Base-by-base conservation (phyloP, 106 monocot species). In the Agapanthus africanus region DNA sequence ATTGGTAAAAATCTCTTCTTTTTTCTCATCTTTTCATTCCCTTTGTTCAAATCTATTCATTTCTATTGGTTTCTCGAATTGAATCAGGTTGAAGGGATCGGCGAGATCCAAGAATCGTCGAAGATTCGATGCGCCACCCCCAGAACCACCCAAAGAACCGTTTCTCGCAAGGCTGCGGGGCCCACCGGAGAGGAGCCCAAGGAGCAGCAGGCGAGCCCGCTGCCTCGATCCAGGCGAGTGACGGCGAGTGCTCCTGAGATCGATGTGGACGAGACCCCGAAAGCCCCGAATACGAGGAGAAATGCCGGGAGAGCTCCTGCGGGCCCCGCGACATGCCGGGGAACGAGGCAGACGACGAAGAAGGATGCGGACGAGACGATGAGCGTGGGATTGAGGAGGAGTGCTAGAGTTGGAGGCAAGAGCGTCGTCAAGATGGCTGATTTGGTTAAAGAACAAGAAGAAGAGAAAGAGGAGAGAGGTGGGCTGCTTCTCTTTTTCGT, bases 141-240 rank as follows among this genome's bases (percentile, higher is more conserved):
- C 15, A 66, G 42, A 28, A 66, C 66, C 40, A 30, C 2, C 15
- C 13, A 37, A 27, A 41, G 38, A 44, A 41, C 42, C 3, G 14
- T 41, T 8, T 25, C 42, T 28, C 42, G 4, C 6, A 42, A 28
- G 42, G 40, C 4, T 1, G n/a, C 2, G 11, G 35, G 5, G 3
- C 7, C 5, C 11, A 14, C 2, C 5, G 56, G 0, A 0, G 56
- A 7, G 56, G 28, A 1, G 61, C 73, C 50, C 50, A 50, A 21
- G 67, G 31, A 73, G 66, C 27, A 27, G 33, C 76, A 72, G 30
- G 70, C 37, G 13, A 84, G 84, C 40, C 78, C 88, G 11, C 65
- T 81, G 19, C 75, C 81, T 0, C 79, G 88, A 25, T 37, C 74
- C 8, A 76, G 81, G 66, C 68, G 85, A 4, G 75, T 76, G 25